A percentile compares a stretch with the other conserved stretches of the same genome.
Evolutionary conservation across 1,139 yeast genomes (phyloP).

Genomic region (Pichia kudriavzevii): DNA sequence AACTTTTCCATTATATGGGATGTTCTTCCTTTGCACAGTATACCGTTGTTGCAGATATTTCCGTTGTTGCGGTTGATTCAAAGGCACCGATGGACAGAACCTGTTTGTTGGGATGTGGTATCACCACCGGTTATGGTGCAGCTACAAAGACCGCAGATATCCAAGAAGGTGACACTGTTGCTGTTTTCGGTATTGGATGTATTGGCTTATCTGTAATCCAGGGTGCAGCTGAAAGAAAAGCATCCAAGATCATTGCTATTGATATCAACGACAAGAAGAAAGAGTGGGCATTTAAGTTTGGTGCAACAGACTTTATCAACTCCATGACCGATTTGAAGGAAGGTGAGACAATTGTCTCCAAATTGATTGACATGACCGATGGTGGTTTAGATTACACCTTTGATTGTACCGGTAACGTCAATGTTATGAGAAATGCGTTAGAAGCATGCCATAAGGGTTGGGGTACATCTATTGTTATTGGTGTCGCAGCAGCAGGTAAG

Average conservation of each 20-base stretch:
- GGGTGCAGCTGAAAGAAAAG: conserved; percentile 82
- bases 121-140: conserved; percentile 97
- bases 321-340: conserved; percentile 59
- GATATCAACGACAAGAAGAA: conserved; percentile 81
- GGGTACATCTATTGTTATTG: conserved; percentile 92
- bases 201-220: conserved; percentile 94
- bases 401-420: conserved; percentile 95
- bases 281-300: conserved; percentile 81
- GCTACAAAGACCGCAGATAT: conserved; percentile 92
- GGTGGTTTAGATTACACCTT: conserved; percentile 95
- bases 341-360: conserved; percentile 73
- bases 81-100: conserved; percentile 79
- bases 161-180: conserved; percentile 86
- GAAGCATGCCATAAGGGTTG: conserved; percentile 99
- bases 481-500: conserved; percentile 98
- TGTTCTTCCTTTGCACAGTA: conserved; percentile 94
- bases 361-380: conserved; percentile 82
- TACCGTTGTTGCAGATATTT: conserved; percentile 95
- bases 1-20: conserved; percentile 90
- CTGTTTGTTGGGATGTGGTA: conserved; percentile 95
- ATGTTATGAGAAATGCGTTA: conserved; percentile 91
- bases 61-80: conserved; percentile 88
- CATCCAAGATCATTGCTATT: conserved; percentile 74
- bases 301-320: conserved; percentile 93
- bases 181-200: conserved; percentile 96